phyloP scores from a whole-genome alignment of 768 basidiomycete species.

The Hysterangium stoloniferum region DNA sequence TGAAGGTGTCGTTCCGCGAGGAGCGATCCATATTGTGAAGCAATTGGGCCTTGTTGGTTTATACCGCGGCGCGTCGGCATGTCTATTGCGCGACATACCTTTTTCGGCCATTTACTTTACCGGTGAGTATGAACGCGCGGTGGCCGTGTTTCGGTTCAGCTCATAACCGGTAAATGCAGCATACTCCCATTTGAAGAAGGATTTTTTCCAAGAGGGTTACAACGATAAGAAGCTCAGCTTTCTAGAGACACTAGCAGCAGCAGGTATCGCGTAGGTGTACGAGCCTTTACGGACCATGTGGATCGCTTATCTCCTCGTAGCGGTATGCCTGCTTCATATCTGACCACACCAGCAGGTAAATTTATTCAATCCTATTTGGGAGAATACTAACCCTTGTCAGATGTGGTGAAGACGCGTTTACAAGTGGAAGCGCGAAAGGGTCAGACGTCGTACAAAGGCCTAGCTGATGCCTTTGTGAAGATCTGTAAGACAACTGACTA shows the following conservation, averaged over 20 bases:
- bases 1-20: conserved; percentile 73
- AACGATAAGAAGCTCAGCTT: conserved; percentile 91
- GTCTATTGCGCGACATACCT: conserved; percentile 90
- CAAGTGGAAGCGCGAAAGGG: conserved; percentile 91
- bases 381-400: conserved; percentile 32
- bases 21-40: conserved; percentile 87
- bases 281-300: conserved; percentile 8
- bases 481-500: conserved; percentile 58
- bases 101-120: conserved; percentile 94
- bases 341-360: conserved; percentile 83
- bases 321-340: conserved; percentile 95
- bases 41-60: conserved; percentile 88
- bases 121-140: conserved; percentile 1
- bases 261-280: conserved; percentile 59
- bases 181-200: conserved; percentile 86
- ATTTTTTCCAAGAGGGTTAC: conserved; percentile 92
- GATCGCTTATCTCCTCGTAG: conserved; percentile 38
- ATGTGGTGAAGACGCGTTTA: conserved; percentile 95
- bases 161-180: conserved; percentile 32
- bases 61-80: conserved; percentile 90
- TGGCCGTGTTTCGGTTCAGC: neutral
- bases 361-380: conserved; percentile 6
- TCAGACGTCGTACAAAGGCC: conserved; percentile 85
- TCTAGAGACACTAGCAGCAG: conserved; percentile 77
- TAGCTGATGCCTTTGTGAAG: conserved; percentile 81